Base-by-base conservation (phyloP, 2,329 filamentous ascomycete genomes). In the Fusarium armeniacum region DNA sequence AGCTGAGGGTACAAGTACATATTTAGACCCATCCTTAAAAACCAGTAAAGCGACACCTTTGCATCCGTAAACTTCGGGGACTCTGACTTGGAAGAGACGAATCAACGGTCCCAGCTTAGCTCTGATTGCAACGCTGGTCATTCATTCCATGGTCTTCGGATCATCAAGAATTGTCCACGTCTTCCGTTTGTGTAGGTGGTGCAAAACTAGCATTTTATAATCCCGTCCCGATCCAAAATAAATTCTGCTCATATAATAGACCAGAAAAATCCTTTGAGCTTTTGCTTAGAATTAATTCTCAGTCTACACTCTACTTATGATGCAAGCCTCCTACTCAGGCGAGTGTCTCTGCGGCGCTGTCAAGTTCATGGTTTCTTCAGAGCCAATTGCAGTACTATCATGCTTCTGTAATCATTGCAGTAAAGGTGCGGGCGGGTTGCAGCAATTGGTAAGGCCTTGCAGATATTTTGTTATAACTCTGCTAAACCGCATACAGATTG, bases 321-420 rank as follows among this genome's bases (percentile, higher is more conserved):
- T 59, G 15, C 36, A 20, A 20, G 32, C 55, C 10, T 43, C 63
- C 6, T 74, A 72, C 20, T 40, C 57, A 10, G 72, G 72, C 30
- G 26, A 50, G 3, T 74, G 72, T 24, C 72, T 74, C 3, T 74
- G 72, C 28, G 70, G 58, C 4, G 53, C 45, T 1, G 49, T 73
- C 13, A 54, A 30, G 3, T 51, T 74, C 2, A 44, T 15, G 2
- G 55, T 72, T 3, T 32, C 58, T 0, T 70, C 72, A 3, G 64
- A 73, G 0, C 72, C 72, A 16, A 20, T 54, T 0, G 58, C 72
- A 18, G 58, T 73, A 0, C 11, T 74, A 2, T 74, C 70, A 24
- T 74, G 72, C 5, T 73, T 65, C 10, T 74, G 72, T 12, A 53
- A 67, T 0, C 72, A 74, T 16, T 74, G 72, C 16, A 65, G 54